Evolutionary conservation across 2,329 filamentous ascomycete species (phyloP).

Genomic region (Cytospora schulzeri): DNA sequence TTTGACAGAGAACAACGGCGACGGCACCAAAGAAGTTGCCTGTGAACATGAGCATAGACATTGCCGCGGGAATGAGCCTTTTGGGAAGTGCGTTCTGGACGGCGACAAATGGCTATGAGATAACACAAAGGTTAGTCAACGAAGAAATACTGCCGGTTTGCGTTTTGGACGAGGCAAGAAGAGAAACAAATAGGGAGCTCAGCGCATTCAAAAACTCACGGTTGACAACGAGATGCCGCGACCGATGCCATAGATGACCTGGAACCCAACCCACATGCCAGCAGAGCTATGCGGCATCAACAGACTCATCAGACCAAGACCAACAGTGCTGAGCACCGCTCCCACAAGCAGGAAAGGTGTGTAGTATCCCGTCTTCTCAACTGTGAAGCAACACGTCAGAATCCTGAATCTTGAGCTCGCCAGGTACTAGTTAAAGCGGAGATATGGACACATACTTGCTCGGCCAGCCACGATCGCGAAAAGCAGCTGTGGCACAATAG

Average conservation of each 20-base stretch:
- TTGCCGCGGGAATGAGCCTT: neutral
- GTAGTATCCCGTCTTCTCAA: neutral
- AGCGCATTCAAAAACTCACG: neutral
- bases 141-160: too few species aligned
- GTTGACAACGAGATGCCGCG: neutral
- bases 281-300: neutral
- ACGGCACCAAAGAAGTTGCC: neutral
- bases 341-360: neutral
- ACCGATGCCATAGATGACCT: neutral
- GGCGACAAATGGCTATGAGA: neutral
- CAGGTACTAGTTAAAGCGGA: too few species aligned
- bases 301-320: neutral
- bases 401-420: neutral
- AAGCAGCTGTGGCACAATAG: slow-evolving; percentile 27
- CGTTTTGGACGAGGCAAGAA: too few species aligned
- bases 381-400: neutral
- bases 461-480: neutral
- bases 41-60: neutral
- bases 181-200: neutral
- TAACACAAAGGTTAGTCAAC: too few species aligned
- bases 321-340: neutral
- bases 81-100: neutral
- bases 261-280: neutral
- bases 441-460: too few species aligned
- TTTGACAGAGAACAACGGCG: neutral